phyloP scores from a whole-genome alignment of 495 filamentous ascomycete species.

The Alectoria sarmentosa region DNA sequence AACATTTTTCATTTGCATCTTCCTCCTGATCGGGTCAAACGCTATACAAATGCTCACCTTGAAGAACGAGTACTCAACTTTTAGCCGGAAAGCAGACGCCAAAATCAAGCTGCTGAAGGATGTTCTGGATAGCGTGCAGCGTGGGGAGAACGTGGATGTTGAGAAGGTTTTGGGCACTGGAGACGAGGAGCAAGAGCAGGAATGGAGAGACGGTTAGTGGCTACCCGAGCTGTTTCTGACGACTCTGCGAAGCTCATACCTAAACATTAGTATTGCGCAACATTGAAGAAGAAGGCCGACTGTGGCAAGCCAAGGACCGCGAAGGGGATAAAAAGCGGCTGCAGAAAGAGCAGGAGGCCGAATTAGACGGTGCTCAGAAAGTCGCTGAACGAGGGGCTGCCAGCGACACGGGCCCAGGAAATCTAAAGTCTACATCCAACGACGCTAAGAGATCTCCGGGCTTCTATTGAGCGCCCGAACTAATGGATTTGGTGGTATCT shows the following conservation, averaged over 20 bases:
- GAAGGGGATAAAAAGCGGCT: conserved; percentile 30
- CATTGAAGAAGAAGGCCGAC: conserved; percentile 68
- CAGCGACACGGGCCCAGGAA: background rate
- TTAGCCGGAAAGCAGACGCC: conserved; percentile 66
- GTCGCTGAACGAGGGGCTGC: background rate
- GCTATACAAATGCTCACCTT: conserved; percentile 84
- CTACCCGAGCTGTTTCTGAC: background rate
- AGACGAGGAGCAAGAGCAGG: conserved; percentile 62
- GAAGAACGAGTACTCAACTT: conserved; percentile 64
- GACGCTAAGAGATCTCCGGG: conserved; percentile 3
- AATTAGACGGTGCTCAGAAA: background rate
- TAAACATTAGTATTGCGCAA: conserved; percentile 59
- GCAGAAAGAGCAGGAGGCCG: conserved; percentile 24
- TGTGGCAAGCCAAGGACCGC: conserved; percentile 44
- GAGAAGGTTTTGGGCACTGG: conserved; percentile 76
- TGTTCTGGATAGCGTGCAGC: conserved; percentile 73
- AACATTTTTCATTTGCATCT: conserved; percentile 87
- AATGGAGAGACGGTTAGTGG: conserved; percentile 77
- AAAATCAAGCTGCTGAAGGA: conserved; percentile 72
- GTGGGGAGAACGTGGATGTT: conserved; percentile 86
- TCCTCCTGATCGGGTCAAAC: conserved; percentile 86
- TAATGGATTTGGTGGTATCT: background rate
- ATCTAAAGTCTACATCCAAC: background rate
- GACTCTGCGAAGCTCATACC: conserved; percentile 12
- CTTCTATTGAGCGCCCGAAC: conserved; percentile 2